These are phyloP conservation scores for Moniliella sp. DNA, from an alignment of 1,284 basidiomycete genomes.

Conservation along the genomic window DNA sequence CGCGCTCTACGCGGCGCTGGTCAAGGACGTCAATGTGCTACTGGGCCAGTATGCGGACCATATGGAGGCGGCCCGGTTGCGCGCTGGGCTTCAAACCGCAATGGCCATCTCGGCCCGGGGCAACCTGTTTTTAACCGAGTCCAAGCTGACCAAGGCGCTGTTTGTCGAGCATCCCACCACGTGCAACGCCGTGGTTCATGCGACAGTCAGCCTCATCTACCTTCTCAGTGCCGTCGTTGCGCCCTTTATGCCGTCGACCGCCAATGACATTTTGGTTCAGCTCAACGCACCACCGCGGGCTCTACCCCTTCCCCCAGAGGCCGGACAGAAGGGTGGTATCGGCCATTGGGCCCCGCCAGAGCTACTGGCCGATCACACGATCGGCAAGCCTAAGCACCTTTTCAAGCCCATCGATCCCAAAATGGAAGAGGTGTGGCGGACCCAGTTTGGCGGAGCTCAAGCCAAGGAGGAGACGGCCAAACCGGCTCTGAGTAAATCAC, in stretches of 20 bases:
- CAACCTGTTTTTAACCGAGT: conserved; percentile 82
- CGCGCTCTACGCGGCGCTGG: conserved; percentile 42
- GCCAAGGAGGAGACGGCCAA: too few species aligned
- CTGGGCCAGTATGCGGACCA: conserved; percentile 60
- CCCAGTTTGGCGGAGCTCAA: conserved; percentile 58
- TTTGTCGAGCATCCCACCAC: conserved; percentile 58
- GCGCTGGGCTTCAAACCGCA: conserved; percentile 61
- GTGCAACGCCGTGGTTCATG: conserved; percentile 66
- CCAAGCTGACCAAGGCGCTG: conserved; percentile 72
- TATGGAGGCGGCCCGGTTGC: conserved; percentile 79
- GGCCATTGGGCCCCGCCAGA: too few species aligned
- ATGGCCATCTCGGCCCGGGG: conserved; percentile 81
- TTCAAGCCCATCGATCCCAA: conserved; percentile 85
- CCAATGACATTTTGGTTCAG: conserved; percentile 59
- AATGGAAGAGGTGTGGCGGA: conserved; percentile 62
- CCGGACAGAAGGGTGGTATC: conserved; percentile 37
- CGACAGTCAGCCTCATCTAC: conserved; percentile 83
- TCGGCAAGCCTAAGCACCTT: conserved; percentile 67
- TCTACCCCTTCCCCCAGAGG: conserved; percentile 20
- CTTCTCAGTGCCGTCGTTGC: conserved; percentile 61
- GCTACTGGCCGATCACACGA: conserved; percentile 64
- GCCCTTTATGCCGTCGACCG: conserved; percentile 88
- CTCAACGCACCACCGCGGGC: conserved; percentile 68
- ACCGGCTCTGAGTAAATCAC: conserved; percentile 26
- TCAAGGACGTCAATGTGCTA: conserved; percentile 56